phyloP scores from a whole-genome alignment of 2,329 filamentous ascomycete genomes.

The Neofusicoccum kwambonambiense region DNA sequence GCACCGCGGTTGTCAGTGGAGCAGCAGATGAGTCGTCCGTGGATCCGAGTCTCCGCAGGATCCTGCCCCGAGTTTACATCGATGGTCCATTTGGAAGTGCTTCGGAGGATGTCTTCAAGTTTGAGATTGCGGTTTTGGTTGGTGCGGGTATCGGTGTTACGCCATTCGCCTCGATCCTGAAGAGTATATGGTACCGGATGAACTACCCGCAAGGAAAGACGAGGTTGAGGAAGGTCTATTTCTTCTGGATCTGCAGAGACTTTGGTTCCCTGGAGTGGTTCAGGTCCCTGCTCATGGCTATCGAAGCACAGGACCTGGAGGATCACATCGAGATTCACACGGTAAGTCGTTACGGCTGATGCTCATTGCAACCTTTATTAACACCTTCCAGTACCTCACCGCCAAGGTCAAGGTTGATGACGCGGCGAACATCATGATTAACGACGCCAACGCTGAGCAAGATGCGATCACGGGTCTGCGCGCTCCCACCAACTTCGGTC shows the following conservation, averaged over 20 bases:
- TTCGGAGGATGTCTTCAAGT: slow-evolving; percentile 82
- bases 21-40: slow-evolving; percentile 59
- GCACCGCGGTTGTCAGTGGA: slow-evolving; percentile 69
- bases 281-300: slow-evolving; percentile 76
- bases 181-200: slow-evolving; percentile 92
- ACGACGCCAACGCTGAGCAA: slow-evolving; percentile 79
- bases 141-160: slow-evolving; percentile 54
- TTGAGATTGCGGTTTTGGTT: slow-evolving; percentile 51
- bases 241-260: slow-evolving; percentile 89
- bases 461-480: slow-evolving; percentile 81
- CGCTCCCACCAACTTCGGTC: slow-evolving; percentile 80
- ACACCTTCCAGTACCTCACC: slow-evolving; percentile 63
- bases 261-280: slow-evolving; percentile 91
- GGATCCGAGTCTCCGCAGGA: slow-evolving; percentile 68
- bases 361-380: neutral
- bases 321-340: slow-evolving; percentile 87
- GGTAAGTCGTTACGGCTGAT: slow-evolving; percentile 32
- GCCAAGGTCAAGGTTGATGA: slow-evolving; percentile 84
- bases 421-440: slow-evolving; percentile 90
- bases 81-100: slow-evolving; percentile 84
- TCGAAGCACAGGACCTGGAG: slow-evolving; percentile 81
- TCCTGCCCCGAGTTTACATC: slow-evolving; percentile 77
- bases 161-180: slow-evolving; percentile 57
- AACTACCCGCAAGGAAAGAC: slow-evolving; percentile 82
- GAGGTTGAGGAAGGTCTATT: slow-evolving; percentile 80